Conservation (phyloP, 331 rosid genomes). For the Ulmus americana region DNA sequence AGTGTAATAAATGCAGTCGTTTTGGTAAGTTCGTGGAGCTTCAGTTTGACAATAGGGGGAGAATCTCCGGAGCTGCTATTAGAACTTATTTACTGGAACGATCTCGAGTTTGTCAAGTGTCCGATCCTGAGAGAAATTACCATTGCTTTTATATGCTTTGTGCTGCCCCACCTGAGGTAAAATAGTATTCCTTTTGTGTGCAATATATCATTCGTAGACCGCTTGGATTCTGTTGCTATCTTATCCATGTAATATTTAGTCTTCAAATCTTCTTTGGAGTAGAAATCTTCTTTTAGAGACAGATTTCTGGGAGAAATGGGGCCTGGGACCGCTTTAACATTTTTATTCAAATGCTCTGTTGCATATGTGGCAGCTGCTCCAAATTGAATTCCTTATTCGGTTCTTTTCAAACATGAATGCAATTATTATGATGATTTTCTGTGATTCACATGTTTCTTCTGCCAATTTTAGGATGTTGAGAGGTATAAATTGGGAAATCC, state of each 20-base stretch:
- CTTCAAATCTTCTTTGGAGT: neutral
- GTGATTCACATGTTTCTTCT: conserved; percentile 10
- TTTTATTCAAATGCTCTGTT: neutral
- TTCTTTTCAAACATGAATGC: neutral
- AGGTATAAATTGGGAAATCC: conserved; percentile 68
- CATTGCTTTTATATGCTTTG: conserved; percentile 98
- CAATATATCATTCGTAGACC: neutral
- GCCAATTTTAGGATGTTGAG: conserved; percentile 43
- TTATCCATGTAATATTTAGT: neutral
- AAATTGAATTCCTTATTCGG: conserved; percentile 1
- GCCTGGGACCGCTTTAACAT: neutral
- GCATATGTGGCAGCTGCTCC: neutral
- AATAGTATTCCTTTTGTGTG: neutral
- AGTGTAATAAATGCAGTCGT: conserved; percentile 59
- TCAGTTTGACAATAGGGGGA: conserved; percentile 69
- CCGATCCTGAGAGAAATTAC: conserved; percentile 93
- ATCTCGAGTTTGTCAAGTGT: conserved; percentile 92
- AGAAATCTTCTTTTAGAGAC: neutral
- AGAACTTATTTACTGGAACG: conserved; percentile 80
- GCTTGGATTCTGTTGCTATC: conserved; percentile 4
- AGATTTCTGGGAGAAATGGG: neutral
- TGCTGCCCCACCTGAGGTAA: conserved; percentile 79
- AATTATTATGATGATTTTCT: conserved; percentile 14
- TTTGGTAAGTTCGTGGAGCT: conserved; percentile 97
- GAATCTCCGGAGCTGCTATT: conserved; percentile 97